These are phyloP conservation scores for Aspergillus piperis DNA, from an alignment of 2,329 filamentous ascomycete species.

Conservation along the genomic window DNA sequence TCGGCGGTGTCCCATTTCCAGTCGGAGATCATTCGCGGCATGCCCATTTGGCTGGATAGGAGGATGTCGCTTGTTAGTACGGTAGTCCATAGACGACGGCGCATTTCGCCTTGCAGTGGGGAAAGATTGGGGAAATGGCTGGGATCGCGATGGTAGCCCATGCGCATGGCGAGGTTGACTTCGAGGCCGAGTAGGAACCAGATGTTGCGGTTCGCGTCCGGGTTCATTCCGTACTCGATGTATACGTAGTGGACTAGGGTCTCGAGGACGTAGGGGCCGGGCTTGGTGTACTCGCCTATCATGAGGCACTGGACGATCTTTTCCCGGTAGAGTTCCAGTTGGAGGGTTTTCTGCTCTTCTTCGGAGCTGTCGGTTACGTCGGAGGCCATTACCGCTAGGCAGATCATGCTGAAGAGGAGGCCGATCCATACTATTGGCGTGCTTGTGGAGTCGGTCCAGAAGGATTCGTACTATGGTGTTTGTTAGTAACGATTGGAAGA, in stretches of 20 bases:
- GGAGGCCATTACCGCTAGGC: slow-evolving; percentile 23
- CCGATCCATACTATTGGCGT: slow-evolving; percentile 48
- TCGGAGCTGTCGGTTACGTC: slow-evolving; percentile 10
- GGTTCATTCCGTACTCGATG: slow-evolving; percentile 54
- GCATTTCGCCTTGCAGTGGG: slow-evolving; percentile 57
- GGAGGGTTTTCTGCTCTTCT: slow-evolving; percentile 10
- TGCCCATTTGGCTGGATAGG: slow-evolving; percentile 62
- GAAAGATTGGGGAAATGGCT: slow-evolving; percentile 54
- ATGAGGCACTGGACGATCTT: slow-evolving; percentile 56
- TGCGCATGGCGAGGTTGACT: slow-evolving; percentile 59
- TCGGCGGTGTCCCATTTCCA: slow-evolving; percentile 60
- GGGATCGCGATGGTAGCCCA: slow-evolving; percentile 61
- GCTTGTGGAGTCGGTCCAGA: slow-evolving; percentile 45
- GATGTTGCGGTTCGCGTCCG: slow-evolving; percentile 57
- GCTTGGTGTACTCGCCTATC: slow-evolving; percentile 56
- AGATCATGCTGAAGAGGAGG: slow-evolving; percentile 45
- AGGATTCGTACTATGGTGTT: slow-evolving; percentile 40
- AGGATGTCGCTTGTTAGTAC: slow-evolving; percentile 58
- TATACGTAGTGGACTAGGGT: slow-evolving; percentile 58
- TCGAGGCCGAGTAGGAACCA: slow-evolving; percentile 56
- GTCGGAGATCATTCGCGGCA: slow-evolving; percentile 61
- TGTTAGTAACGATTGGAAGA: slow-evolving; percentile 2
- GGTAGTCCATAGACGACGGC: slow-evolving; percentile 43
- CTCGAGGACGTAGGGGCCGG: slow-evolving; percentile 56
- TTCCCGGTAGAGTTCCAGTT: slow-evolving; percentile 26